Conservation (phyloP, 1,284 basidiomycete genomes). For the Ustilago curta region DNA sequence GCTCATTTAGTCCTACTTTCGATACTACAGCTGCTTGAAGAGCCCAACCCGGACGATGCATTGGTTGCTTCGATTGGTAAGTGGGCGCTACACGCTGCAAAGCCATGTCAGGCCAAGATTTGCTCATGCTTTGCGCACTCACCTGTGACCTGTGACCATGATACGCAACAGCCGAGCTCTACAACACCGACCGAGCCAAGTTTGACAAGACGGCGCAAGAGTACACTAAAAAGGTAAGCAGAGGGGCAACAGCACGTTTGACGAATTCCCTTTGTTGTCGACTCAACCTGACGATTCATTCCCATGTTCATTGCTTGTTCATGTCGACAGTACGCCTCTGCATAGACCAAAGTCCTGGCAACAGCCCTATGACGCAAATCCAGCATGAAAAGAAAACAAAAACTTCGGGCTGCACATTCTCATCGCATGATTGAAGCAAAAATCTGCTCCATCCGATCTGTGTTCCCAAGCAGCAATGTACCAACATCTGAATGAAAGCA, state of each 20-base stretch:
- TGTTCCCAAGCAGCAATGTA: constrained; percentile 33
- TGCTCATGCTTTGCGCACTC: background rate
- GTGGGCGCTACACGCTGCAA: constrained; percentile 9
- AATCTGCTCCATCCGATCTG: background rate
- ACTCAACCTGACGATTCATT: background rate
- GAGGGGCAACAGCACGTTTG: background rate
- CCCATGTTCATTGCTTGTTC: background rate
- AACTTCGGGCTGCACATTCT: background rate
- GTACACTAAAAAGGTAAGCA: constrained; percentile 56
- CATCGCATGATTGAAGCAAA: background rate
- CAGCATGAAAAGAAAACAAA: background rate
- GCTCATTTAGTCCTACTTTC: constrained; percentile 56
- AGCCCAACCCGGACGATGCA: constrained; percentile 67
- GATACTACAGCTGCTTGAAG: constrained; percentile 62
- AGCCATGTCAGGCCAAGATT: too few species aligned
- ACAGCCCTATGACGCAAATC: background rate
- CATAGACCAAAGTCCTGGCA: constrained; percentile 8
- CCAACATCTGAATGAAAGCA: constrained; percentile 16
- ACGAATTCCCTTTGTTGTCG: background rate
- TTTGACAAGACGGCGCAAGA: constrained; percentile 62
- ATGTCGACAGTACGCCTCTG: constrained; percentile 25
- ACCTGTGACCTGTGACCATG: background rate
- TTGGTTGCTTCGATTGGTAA: constrained; percentile 65
- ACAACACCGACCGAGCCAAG: constrained; percentile 58
- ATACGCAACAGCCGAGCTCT: constrained; percentile 56